A percentile compares a stretch with the other conserved stretches of the same genome.
phyloP scores from a whole-genome alignment of 2,329 filamentous ascomycete species.

The Claviceps sp. region DNA sequence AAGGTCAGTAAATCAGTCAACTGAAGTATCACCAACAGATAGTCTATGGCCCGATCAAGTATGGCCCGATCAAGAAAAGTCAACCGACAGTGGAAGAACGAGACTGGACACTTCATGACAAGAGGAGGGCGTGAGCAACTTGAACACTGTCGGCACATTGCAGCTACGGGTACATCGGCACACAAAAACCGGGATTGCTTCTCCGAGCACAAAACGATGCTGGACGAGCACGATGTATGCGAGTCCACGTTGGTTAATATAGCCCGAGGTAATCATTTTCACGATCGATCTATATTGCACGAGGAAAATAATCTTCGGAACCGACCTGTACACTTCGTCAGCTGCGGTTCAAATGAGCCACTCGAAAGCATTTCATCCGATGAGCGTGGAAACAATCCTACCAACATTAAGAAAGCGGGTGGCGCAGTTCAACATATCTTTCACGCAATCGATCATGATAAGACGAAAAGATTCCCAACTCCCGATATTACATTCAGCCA shows the following conservation, averaged over 20 bases:
- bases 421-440: not conserved
- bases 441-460: not conserved
- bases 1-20: no score
- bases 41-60: no score
- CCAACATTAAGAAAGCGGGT: constrained; percentile 2
- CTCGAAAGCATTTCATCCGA: constrained; percentile 18
- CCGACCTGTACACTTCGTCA: constrained; percentile 38
- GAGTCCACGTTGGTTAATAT: constrained; percentile 28
- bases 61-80: constrained; percentile 3
- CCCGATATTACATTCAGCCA: not conserved
- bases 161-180: not conserved
- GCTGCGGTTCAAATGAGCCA: constrained; percentile 37
- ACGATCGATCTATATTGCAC: constrained; percentile 28
- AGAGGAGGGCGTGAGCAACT: not conserved
- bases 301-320: constrained; percentile 29
- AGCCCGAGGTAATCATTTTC: constrained; percentile 33
- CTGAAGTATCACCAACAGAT: no score
- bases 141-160: not conserved
- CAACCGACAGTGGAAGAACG: not conserved
- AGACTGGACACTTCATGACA: not conserved
- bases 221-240: not conserved
- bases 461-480: not conserved
- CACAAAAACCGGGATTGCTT: not conserved
- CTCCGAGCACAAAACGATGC: not conserved
- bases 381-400: not conserved